phyloP scores from a whole-genome alignment of 352 stramenopile genomes.

The Phytophthora citricola region DNA sequence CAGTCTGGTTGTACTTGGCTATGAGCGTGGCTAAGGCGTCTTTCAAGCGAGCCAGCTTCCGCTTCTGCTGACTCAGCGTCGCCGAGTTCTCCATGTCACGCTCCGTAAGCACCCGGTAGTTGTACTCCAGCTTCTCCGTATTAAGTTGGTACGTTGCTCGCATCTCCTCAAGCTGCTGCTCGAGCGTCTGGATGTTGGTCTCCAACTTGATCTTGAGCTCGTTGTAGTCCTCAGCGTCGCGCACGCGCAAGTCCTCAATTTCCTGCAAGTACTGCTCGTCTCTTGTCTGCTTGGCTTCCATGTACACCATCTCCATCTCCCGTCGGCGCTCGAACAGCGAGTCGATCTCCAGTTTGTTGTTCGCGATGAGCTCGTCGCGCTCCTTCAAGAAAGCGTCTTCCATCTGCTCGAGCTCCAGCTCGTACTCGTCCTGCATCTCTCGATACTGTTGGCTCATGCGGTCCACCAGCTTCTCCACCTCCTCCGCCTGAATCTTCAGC shows the following conservation, averaged over 20 bases:
- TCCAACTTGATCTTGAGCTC: slow-evolving; percentile 97
- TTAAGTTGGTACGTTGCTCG: slow-evolving; percentile 96
- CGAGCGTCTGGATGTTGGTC: slow-evolving; percentile 96
- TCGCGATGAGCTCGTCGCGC: slow-evolving; percentile 88
- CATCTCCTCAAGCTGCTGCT: slow-evolving; percentile 97
- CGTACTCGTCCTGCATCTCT: slow-evolving; percentile 95
- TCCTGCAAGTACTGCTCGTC: slow-evolving; percentile 92
- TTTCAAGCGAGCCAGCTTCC: slow-evolving; percentile 93
- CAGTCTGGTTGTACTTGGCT: slow-evolving; percentile 93
- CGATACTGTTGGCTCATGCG: slow-evolving; percentile 93
- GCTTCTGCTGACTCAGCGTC: slow-evolving; percentile 93
- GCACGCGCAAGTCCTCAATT: slow-evolving; percentile 91
- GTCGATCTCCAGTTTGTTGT: slow-evolving; percentile 93
- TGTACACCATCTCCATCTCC: slow-evolving; percentile 95
- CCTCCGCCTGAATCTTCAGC: slow-evolving; percentile 90
- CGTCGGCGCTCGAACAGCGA: slow-evolving; percentile 92
- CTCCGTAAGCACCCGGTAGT: slow-evolving; percentile 95
- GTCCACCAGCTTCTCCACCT: slow-evolving; percentile 90
- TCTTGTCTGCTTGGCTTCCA: slow-evolving; percentile 91
- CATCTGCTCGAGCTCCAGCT: slow-evolving; percentile 93
- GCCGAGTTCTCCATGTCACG: slow-evolving; percentile 96
- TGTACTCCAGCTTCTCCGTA: slow-evolving; percentile 97
- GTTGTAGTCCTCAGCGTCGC: slow-evolving; percentile 95
- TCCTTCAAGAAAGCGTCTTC: slow-evolving; percentile 95
- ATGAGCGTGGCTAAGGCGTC: slow-evolving; percentile 91